phyloP scores from a whole-genome alignment of 495 filamentous ascomycete genomes.

The Lasiosphaeria hispida region DNA sequence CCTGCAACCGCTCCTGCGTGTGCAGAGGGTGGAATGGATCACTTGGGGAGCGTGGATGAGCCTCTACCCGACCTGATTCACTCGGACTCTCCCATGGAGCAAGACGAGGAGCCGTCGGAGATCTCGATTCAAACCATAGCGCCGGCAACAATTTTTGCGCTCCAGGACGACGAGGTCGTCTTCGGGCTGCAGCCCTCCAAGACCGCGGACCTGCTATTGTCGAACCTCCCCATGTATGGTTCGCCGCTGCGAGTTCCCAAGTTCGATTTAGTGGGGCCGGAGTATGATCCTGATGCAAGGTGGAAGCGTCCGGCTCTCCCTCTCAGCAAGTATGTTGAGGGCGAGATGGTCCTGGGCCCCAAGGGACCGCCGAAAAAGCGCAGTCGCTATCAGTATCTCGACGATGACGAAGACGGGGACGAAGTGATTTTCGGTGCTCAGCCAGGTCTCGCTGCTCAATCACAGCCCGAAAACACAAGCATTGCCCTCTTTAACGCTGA shows the following conservation, averaged over 20 bases:
- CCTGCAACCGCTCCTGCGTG: conserved; percentile 19
- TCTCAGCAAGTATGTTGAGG: conserved; percentile 78
- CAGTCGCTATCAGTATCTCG: conserved; percentile 73
- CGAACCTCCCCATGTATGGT: conserved; percentile 76
- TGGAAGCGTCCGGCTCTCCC: conserved; percentile 80
- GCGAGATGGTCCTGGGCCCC: conserved; percentile 69
- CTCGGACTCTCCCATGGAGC: conserved; percentile 46
- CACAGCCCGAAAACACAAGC: conserved; percentile 68
- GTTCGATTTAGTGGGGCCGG: conserved; percentile 51
- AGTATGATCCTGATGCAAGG: conserved; percentile 60
- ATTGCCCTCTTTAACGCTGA: conserved; percentile 88
- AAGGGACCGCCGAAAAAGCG: conserved; percentile 70
- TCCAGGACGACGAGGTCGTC: conserved; percentile 76
- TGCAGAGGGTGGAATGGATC: conserved; percentile 28
- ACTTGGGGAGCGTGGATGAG: conserved; percentile 23
- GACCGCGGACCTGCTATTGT: conserved; percentile 75
- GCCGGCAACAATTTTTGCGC: conserved; percentile 77
- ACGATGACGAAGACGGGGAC: conserved; percentile 57
- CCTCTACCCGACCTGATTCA: conserved; percentile 70
- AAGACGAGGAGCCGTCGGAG: conserved; percentile 47
- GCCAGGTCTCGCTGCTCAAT: conserved; percentile 38
- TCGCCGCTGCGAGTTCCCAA: conserved; percentile 60
- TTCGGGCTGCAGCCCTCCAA: conserved; percentile 76
- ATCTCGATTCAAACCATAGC: conserved; percentile 46
- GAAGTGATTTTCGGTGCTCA: conserved; percentile 44